Percentiles rank a stretch among this genome's conserved stretches.
Conservation (phyloP, 23 red algal genomes). For the Cyanidioschyzon merolae region DNA sequence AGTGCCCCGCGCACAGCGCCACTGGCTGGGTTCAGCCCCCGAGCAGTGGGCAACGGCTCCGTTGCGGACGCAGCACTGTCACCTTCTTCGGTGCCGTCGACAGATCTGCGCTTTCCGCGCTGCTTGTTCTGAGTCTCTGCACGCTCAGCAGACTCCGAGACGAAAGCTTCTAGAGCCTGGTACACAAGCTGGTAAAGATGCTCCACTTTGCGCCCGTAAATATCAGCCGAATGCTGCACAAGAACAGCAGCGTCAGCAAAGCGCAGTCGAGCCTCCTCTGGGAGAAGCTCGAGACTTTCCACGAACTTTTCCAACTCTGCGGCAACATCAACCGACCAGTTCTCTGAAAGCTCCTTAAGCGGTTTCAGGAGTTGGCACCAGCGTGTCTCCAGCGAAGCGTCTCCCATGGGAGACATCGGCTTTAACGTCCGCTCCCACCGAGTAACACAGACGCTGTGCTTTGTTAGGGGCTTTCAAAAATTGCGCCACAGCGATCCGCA, state of each 20-base stretch:
- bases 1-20: constrained; percentile 2
- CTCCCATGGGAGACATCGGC: not conserved
- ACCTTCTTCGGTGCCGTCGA: not conserved
- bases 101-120: not conserved
- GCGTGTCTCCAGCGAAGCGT: not conserved
- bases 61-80: not conserved
- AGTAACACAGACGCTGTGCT: too few species aligned
- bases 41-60: not conserved
- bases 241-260: constrained; percentile 57
- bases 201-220: constrained; percentile 66
- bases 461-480: too few species aligned
- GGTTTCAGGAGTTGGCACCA: constrained; percentile 35
- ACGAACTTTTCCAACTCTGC: constrained; percentile 45
- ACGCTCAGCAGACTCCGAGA: not conserved
- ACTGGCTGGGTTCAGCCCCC: not conserved
- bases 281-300: constrained; percentile 9
- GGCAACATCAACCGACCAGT: constrained; percentile 56
- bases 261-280: constrained; percentile 13
- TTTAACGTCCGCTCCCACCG: too few species aligned
- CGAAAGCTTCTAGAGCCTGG: constrained; percentile 16
- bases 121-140: not conserved
- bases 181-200: constrained; percentile 53
- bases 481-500: too few species aligned
- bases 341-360: constrained; percentile 45
- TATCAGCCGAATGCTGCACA: constrained; percentile 44